Percentiles rank a stretch among this genome's conserved stretches.
phyloP scores from a whole-genome alignment of 345 rosid species.

The Gossypioides kirkii region DNA sequence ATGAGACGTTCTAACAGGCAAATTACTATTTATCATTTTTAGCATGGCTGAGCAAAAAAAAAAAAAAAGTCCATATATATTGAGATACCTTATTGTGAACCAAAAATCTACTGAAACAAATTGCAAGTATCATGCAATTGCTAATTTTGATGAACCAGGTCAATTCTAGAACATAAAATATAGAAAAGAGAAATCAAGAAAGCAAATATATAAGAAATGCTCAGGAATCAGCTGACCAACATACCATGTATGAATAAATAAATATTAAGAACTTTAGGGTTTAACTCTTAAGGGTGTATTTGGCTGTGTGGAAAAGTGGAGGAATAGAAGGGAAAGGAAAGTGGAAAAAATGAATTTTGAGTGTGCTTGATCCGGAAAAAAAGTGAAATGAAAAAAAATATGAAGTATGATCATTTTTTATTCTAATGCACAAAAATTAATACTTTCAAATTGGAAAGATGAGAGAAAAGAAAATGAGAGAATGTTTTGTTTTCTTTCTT shows the following conservation, averaged over 20 bases:
- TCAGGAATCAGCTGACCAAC: not conserved
- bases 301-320: too few species aligned
- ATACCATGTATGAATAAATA: not conserved
- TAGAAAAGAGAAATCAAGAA: not conserved
- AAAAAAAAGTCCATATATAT: not conserved
- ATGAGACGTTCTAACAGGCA: not conserved
- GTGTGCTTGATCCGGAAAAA: too few species aligned
- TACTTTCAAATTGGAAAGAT: too few species aligned
- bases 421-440: too few species aligned
- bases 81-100: not conserved
- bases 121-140: not conserved
- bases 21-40: not conserved
- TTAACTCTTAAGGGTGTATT: not conserved
- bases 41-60: not conserved
- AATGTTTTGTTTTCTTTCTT: too few species aligned
- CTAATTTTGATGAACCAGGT: not conserved
- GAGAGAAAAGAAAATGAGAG: too few species aligned
- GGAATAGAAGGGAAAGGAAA: too few species aligned
- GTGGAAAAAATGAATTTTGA: too few species aligned
- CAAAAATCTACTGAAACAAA: not conserved
- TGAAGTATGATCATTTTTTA: too few species aligned
- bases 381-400: too few species aligned
- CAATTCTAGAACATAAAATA: not conserved
- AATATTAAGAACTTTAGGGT: slow-evolving; percentile 21
- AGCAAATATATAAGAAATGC: not conserved